Conservation (phyloP, 106 monocot genomes). For the Dendrobium catenatum region DNA sequence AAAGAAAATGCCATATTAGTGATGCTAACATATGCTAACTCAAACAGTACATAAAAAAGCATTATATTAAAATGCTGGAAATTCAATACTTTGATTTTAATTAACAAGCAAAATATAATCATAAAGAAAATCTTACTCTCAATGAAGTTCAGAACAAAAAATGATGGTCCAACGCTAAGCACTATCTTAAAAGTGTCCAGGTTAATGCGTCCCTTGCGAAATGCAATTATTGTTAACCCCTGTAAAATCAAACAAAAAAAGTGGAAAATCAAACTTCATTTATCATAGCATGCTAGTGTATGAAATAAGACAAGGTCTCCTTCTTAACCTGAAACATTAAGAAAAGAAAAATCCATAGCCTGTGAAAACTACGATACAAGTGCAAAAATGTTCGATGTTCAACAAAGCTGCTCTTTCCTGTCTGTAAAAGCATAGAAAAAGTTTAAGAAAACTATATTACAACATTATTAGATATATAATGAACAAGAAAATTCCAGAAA, state of each 20-base stretch:
- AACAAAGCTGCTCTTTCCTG: slow-evolving; percentile 88
- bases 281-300: neutral
- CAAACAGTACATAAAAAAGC: slow-evolving; percentile 1
- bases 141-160: slow-evolving; percentile 72
- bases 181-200: slow-evolving; percentile 71
- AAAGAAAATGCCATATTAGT: neutral
- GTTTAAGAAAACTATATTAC: neutral
- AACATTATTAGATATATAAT: neutral
- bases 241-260: slow-evolving; percentile 22
- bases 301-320: neutral
- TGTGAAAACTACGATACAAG: slow-evolving; percentile 89
- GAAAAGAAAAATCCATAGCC: slow-evolving; percentile 92
- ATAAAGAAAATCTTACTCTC: slow-evolving; percentile 51
- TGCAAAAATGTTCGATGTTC: slow-evolving; percentile 98
- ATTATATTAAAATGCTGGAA: neutral
- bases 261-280: neutral
- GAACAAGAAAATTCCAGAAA: neutral
- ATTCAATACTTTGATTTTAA: neutral
- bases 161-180: slow-evolving; percentile 82
- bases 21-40: neutral
- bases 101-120: neutral
- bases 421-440: slow-evolving; percentile 31
- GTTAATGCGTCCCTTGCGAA: slow-evolving; percentile 65
- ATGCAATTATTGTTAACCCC: slow-evolving; percentile 77
- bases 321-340: slow-evolving; percentile 87